Evolutionary conservation across 148 eudicot genomes (phyloP).

Genomic region (Polygonum maritimum): DNA sequence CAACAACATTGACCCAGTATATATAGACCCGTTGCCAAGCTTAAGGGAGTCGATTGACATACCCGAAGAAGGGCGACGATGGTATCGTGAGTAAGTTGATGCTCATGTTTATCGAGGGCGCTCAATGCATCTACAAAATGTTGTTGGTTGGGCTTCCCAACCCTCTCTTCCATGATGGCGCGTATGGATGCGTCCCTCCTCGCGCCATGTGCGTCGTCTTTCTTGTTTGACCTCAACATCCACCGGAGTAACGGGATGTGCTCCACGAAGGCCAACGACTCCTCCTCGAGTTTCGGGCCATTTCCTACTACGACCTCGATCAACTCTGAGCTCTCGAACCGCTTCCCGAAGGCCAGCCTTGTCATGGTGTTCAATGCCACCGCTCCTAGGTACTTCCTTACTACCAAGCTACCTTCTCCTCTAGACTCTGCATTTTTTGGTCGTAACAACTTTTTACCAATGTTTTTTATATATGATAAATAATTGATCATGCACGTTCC

Average conservation of each 20-base stretch:
- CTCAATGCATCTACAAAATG: conserved; percentile 33
- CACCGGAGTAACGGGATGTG: conserved; percentile 23
- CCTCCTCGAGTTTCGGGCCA: conserved; percentile 20
- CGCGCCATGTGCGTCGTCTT: conserved; percentile 12
- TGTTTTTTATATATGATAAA: not conserved
- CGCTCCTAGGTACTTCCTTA: conserved; percentile 54
- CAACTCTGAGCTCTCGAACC: conserved; percentile 23
- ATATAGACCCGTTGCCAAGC: too few species aligned
- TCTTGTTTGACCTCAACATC: conserved; percentile 15
- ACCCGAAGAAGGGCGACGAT: conserved; percentile 29
- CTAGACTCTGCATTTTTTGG: conserved; percentile 31
- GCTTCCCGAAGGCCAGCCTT: conserved; percentile 68
- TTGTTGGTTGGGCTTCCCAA: conserved; percentile 4
- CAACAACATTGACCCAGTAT: too few species aligned
- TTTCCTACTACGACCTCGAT: conserved; percentile 20
- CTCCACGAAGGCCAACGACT: conserved; percentile 18
- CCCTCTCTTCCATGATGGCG: conserved; percentile 21
- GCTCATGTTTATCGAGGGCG: conserved; percentile 20
- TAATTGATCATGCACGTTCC: too few species aligned
- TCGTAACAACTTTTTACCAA: too few species aligned
- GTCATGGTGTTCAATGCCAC: conserved; percentile 91
- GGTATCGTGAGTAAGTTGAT: conserved; percentile 31
- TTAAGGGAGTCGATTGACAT: not conserved
- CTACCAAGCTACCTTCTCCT: conserved; percentile 44
- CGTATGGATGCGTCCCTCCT: conserved; percentile 17